Percentiles rank a stretch among this genome's conserved stretches.
These are phyloP conservation scores for Rhodamnia rubescens DNA, from an alignment of 345 rosid genomes.

Conservation along the genomic window DNA sequence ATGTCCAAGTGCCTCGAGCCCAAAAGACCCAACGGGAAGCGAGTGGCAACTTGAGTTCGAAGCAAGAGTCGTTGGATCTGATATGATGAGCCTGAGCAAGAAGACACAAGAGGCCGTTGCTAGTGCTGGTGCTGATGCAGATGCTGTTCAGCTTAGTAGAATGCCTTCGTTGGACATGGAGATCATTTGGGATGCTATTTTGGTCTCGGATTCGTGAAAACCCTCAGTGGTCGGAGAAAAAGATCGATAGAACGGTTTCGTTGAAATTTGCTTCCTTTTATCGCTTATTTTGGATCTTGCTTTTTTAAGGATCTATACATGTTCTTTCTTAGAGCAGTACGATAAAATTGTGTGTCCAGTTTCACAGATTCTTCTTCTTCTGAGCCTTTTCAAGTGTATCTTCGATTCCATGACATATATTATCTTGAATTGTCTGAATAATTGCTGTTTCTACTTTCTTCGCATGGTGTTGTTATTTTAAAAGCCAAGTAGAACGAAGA, in stretches of 20 bases:
- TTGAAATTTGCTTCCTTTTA: not conserved
- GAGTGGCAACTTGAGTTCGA: conserved; percentile 27
- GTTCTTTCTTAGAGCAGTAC: not conserved
- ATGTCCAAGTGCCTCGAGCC: not conserved
- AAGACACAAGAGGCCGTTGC: not conserved
- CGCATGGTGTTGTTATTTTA: not conserved
- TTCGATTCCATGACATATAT: not conserved
- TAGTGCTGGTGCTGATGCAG: conserved; percentile 24
- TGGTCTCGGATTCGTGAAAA: conserved; percentile 47
- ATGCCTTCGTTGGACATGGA: conserved; percentile 99
- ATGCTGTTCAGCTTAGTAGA: conserved; percentile 73
- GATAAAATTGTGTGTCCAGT: not conserved
- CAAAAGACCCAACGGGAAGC: conserved; percentile 7
- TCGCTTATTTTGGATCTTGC: not conserved
- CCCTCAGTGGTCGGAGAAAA: not conserved
- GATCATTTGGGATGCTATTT: conserved; percentile 88
- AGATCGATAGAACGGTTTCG: not conserved
- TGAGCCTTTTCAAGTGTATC: not conserved
- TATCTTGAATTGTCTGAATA: not conserved
- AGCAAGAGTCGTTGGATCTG: conserved; percentile 8
- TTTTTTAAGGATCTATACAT: not conserved
- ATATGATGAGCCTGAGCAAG: conserved; percentile 9
- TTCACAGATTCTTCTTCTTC: not conserved
- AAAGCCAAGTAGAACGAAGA: not conserved
- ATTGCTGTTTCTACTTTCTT: not conserved